Evolutionary conservation across 768 basidiomycete species (phyloP).

Genomic region (Mycena indigotica): DNA sequence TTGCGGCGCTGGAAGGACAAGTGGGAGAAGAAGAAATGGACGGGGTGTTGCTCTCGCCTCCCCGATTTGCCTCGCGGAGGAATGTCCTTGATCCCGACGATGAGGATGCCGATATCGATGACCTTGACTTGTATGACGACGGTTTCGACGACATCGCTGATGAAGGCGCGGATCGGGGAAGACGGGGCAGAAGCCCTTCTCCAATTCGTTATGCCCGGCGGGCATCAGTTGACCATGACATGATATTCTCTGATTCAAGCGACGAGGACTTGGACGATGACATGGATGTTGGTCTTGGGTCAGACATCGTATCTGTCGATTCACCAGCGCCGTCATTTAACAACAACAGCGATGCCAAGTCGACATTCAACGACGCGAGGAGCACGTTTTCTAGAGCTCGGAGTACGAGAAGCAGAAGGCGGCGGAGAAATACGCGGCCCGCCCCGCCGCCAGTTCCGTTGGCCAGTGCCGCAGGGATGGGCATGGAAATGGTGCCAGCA

Average conservation of each 20-base stretch:
- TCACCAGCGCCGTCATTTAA: conserved; percentile 5
- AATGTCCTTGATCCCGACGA: conserved; percentile 7
- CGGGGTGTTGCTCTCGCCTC: conserved; percentile 17
- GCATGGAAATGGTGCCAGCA: not conserved
- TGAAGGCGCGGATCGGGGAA: not conserved
- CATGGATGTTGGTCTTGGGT: not conserved
- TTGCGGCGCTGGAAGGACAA: conserved; percentile 22
- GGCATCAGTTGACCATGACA: conserved; percentile 11
- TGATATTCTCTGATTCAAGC: conserved; percentile 20
- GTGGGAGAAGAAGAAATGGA: conserved; percentile 21
- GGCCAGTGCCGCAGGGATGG: conserved; percentile 14
- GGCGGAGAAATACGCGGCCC: conserved; percentile 13
- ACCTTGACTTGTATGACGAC: conserved; percentile 11
- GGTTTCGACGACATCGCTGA: conserved; percentile 6
- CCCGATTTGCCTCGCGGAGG: conserved; percentile 12
- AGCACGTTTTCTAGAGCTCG: conserved; percentile 21
- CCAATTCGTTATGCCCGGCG: conserved; percentile 22
- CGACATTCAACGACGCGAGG: conserved; percentile 15
- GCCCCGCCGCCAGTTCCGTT: conserved; percentile 23
- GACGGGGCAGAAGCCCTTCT: conserved; percentile 11
- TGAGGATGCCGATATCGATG: conserved; percentile 13
- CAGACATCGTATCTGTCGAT: conserved; percentile 8
- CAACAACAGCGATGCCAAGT: conserved; percentile 5
- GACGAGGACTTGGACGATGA: conserved; percentile 10
- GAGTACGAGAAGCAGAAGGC: conserved; percentile 3